Conservation (phyloP, 371 early-diverging fungal species). For the Phascolomyces articulosus region DNA sequence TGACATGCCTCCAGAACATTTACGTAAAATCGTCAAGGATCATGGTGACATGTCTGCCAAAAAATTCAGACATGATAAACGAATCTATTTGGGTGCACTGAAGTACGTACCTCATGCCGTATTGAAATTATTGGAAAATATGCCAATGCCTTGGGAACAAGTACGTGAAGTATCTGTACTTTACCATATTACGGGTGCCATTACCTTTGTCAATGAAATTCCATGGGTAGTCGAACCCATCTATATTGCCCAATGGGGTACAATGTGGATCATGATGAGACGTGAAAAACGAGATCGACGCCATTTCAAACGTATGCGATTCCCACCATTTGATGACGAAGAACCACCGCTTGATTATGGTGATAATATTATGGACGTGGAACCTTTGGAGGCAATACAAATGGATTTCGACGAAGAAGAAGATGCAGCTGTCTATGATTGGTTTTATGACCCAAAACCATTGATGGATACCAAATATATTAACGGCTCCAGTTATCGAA, state of each 20-base stretch:
- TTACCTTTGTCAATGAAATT: constrained; percentile 97
- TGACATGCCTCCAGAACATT: constrained; percentile 98
- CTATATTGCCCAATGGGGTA: constrained; percentile 98
- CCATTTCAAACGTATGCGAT: constrained; percentile 98
- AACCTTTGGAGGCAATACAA: constrained; percentile 97
- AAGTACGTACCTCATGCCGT: constrained; percentile 99
- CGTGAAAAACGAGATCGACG: constrained; percentile 97
- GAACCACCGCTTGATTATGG: constrained; percentile 98
- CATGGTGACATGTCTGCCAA: constrained; percentile 99
- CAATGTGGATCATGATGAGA: constrained; percentile 99
- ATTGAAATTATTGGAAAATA: constrained; percentile 95
- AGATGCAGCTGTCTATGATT: constrained; percentile 90
- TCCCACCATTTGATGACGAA: constrained; percentile 98
- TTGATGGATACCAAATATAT: constrained; percentile 84
- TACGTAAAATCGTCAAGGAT: constrained; percentile 95
- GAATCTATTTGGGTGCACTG: constrained; percentile 96
- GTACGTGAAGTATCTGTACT: constrained; percentile 94
- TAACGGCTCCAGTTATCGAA: constrained; percentile 89
- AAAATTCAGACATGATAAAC: constrained; percentile 96
- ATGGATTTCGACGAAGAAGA: constrained; percentile 98
- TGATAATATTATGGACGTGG: constrained; percentile 97
- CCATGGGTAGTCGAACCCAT: constrained; percentile 96
- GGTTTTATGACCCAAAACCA: constrained; percentile 98
- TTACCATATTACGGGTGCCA: constrained; percentile 98
- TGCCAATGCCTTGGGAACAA: constrained; percentile 99